Evolutionary conservation across 2,329 filamentous ascomycete genomes (phyloP).

Genomic region (Neoascochyta sp.): DNA sequence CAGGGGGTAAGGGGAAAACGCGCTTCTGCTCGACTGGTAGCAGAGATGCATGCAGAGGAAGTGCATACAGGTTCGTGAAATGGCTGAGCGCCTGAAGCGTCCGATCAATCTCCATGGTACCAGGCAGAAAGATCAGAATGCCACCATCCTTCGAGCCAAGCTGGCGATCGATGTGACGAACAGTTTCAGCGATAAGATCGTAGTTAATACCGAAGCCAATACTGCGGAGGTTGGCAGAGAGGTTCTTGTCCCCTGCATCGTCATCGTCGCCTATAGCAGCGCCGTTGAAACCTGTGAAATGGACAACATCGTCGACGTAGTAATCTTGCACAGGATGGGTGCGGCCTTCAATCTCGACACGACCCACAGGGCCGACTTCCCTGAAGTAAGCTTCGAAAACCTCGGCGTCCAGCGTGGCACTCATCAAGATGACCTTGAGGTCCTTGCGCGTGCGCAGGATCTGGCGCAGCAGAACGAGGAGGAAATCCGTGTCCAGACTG

Average conservation of each 20-base stretch:
- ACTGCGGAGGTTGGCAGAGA: constrained; percentile 42
- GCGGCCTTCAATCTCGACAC: constrained; percentile 81
- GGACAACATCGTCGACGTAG: constrained; percentile 84
- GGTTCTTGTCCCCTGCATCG: constrained; percentile 47
- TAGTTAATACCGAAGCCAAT: constrained; percentile 84
- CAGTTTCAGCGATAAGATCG: constrained; percentile 73
- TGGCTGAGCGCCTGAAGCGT: constrained; percentile 65
- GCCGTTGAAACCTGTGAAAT: constrained; percentile 66
- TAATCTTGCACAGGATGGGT: constrained; percentile 88
- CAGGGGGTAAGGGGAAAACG: constrained; percentile 74
- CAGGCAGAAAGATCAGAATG: constrained; percentile 93
- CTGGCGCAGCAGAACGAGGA: constrained; percentile 81
- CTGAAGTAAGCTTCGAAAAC: constrained; percentile 84
- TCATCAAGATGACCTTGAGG: constrained; percentile 91
- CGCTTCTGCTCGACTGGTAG: constrained; percentile 82
- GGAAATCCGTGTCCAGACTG: constrained; percentile 90
- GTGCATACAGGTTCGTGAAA: constrained; percentile 66
- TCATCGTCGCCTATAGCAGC: constrained; percentile 49
- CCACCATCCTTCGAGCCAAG: constrained; percentile 72
- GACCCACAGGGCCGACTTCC: constrained; percentile 65
- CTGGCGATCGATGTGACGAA: constrained; percentile 75
- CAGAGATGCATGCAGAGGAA: constrained; percentile 89
- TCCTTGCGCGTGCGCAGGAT: constrained; percentile 71
- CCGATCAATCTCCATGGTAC: constrained; percentile 84
- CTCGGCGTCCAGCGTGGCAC: constrained; percentile 84